Evolutionary conservation across 1,139 yeast genomes (phyloP), one percentile per base, ranked within the genome.

Genomic region (Suhomyces panamericanus): DNA sequence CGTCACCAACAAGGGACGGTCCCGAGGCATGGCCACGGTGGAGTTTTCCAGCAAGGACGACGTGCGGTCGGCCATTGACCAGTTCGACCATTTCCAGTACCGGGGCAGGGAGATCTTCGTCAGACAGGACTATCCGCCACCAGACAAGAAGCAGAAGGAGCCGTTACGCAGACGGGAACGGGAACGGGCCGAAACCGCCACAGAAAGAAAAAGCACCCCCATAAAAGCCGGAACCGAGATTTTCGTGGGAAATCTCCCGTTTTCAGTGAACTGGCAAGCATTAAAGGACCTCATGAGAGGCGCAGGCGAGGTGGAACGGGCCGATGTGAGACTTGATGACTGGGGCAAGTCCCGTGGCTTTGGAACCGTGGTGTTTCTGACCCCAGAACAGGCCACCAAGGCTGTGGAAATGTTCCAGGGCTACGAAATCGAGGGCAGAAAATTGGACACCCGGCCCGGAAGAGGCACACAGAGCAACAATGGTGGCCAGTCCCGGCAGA

Each of bases 21-120:
- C 91, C 64, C 75, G 95, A 70, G 91, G 99, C 52, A 86, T 85
- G 93, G 95, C 91, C 41, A 88, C 96, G 15, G 97, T 93, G 33
- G 98, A 93, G 64, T 93, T 86, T 59, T 73, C 82, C 12, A 73
- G 74, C 42, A 73, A 77, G 46, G 84, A 79, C 17, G 88, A 83
- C 48, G 98, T 91, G 3, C 78, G 76, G 44, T 75, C 71, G 32
- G 98, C 98, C 20, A 89, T 93, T 53, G 70, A 73, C 43, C 76
- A 80, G 54, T 84, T 78, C 58, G 87, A 88, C 65, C 86, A 87
- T 59, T 74, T 80, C 29, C 77, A 73, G 41, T 79, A 85, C 53
- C 71, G 75, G 60, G 96, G 93, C 13, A 83, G 99, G 62, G 85
- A 83, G 56, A 86, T 93, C 38, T 91, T 87, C 68, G 96, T 93